Evolutionary conservation across 2,329 filamentous ascomycete genomes (phyloP).

Genomic region (Nannizziopsis barbatae): DNA sequence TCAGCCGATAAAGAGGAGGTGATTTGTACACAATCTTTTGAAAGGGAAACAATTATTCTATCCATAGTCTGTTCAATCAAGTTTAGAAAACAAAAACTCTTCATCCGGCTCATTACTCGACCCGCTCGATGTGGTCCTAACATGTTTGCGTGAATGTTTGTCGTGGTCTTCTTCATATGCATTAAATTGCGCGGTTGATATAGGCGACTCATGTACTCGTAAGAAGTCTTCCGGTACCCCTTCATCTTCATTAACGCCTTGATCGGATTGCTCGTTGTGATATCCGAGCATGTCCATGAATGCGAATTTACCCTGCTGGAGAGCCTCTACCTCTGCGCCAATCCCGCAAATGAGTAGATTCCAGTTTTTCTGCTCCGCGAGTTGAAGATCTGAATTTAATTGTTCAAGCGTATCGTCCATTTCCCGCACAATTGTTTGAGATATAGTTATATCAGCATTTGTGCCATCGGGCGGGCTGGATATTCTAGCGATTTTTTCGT

Average conservation of each 20-base stretch:
- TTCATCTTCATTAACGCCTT: conserved; percentile 22
- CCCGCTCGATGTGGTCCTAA: too few relatives aligned
- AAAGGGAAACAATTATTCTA: neutral
- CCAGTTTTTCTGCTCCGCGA: conserved; percentile 47
- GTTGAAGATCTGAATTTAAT: conserved; percentile 40
- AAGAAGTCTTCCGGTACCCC: conserved; percentile 31
- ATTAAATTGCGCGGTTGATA: conserved; percentile 14
- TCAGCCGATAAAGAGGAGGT: too few relatives aligned
- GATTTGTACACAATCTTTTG: too few relatives aligned
- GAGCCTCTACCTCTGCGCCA: conserved; percentile 50
- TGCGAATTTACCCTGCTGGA: conserved; percentile 31
- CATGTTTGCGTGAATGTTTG: neutral
- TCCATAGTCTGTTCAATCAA: neutral
- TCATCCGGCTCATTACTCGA: conserved; percentile 34
- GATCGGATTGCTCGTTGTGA: conserved; percentile 11
- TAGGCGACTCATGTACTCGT: conserved; percentile 12
- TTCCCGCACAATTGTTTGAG: conserved; percentile 28
- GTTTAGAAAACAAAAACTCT: conserved; percentile 29
- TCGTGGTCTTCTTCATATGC: neutral
- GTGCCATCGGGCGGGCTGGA: conserved; percentile 16
- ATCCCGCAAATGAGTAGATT: conserved; percentile 52
- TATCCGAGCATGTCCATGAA: conserved; percentile 28
- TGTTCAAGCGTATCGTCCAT: conserved; percentile 38
- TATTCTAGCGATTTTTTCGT: conserved; percentile 31
- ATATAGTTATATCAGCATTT: neutral